Base-by-base conservation (phyloP, 352 stramenopile genomes). In the Globisporangium paddicum region DNA sequence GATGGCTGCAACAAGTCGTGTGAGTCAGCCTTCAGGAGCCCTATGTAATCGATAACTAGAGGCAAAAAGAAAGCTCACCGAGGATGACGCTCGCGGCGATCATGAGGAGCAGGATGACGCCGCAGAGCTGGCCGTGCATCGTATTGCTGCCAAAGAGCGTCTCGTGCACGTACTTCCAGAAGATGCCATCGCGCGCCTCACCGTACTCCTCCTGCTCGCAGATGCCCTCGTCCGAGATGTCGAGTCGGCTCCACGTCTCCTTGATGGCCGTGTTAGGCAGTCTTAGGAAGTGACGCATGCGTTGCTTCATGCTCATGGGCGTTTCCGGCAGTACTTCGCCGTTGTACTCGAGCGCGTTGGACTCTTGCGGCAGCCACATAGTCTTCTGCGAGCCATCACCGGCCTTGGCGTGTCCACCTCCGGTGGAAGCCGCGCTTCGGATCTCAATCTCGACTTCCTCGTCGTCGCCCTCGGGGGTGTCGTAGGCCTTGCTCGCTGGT, bases 101-200 rank as follows among this genome's bases (percentile, higher is more conserved):
- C 73, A 91, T 86, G 5, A 87, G 58, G 10, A 91, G 67, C 56
- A 91, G 53, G 28, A 89, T 62, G 16, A 89, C 68, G 37, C 73
- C 82, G 25, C 73, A 71, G 21, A 76, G 57, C 52, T 89, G 82
- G 7, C 82, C 82, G 47, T 73, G 73, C 19, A 68, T 68, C 38
- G 79, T 89, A 23, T 58, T 78, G 70, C 74, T 89, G 34, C 76
- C 72, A 53, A 89, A 89, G 52, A 91, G 78, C 48, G 81, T 78
- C 52, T 89, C 72, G 61, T 91, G 78, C 10, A 88, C 71, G n/a
- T 67, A 57, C 45, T 85, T 71, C 69, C 78, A 87, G 46, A 72
- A 67, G 61, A 64, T 40, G n/a, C 62, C 54, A 45, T 68, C 52
- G 25, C 64, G 61, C n/a, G 51, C 48, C n/a, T 72, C 65, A 19